Conservation (phyloP, 129 eudicot genomes). For the Dittrichia graveolens region DNA sequence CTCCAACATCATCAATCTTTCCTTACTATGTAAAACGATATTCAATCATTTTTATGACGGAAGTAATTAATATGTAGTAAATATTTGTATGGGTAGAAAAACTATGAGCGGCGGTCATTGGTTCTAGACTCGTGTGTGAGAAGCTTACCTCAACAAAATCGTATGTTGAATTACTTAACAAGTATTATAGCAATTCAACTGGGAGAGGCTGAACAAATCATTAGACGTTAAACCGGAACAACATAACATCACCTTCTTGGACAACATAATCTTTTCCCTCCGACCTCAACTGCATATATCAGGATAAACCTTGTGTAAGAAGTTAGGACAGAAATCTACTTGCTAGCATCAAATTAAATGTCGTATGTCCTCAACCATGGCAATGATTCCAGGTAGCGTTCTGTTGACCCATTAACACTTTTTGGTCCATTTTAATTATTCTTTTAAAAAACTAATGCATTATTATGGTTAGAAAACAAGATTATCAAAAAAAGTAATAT, state of each 20-base stretch:
- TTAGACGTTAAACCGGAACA: constrained; percentile 90
- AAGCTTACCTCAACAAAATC: constrained; percentile 25
- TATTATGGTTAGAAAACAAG: background rate
- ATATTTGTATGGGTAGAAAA: constrained; percentile 7
- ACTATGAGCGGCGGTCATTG: background rate
- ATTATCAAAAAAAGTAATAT: background rate
- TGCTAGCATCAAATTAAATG: background rate
- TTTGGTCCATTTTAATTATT: background rate
- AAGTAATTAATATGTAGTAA: background rate
- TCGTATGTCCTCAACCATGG: background rate
- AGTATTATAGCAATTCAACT: background rate
- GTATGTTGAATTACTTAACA: background rate
- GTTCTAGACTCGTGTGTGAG: background rate
- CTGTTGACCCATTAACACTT: no score
- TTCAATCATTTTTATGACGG: background rate
- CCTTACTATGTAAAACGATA: constrained; percentile 14
- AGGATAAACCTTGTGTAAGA: constrained; percentile 16
- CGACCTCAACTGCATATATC: constrained; percentile 72
- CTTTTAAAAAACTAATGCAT: background rate
- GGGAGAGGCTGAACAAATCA: background rate
- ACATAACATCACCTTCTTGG: constrained; percentile 95
- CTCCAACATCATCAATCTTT: constrained; percentile 15
- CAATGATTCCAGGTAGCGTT: background rate
- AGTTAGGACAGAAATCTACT: background rate
- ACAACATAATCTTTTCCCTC: constrained; percentile 97